Conservation (phyloP, 2,329 filamentous ascomycete species). For the Thielaviopsis musarum region DNA sequence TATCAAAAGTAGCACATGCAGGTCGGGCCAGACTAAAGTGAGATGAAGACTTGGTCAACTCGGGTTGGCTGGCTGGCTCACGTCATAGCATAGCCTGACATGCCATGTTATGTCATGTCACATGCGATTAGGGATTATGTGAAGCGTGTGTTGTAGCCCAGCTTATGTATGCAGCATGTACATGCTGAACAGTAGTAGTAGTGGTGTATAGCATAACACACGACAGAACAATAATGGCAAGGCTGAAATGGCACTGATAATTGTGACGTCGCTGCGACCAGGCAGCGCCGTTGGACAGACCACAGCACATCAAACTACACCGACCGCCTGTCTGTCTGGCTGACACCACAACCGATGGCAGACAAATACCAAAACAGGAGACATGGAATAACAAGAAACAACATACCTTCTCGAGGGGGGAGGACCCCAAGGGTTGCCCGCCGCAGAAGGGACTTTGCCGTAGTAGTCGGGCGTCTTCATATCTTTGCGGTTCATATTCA, state of each 20-base stretch:
- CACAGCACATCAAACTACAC: not conserved
- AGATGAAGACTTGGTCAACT: not conserved
- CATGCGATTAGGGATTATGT: not conserved
- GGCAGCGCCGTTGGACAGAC: not conserved
- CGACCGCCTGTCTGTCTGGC: not conserved
- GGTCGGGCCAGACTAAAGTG: not conserved
- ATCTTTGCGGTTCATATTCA: constrained; percentile 13
- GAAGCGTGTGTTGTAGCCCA: not conserved
- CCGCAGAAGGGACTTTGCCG: constrained; percentile 4
- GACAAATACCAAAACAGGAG: not conserved
- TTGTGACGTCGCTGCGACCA: not conserved
- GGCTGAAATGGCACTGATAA: not conserved
- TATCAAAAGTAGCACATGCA: not conserved
- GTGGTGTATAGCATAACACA: not conserved
- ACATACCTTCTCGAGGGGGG: constrained; percentile 10
- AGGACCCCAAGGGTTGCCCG: constrained; percentile 11
- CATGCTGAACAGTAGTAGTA: not conserved
- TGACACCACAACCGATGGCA: not conserved
- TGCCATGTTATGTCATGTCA: not conserved
- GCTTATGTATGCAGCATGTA: not conserved
- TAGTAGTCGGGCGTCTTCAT: constrained; percentile 12
- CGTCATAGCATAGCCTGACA: not conserved
- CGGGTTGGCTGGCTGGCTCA: no score
- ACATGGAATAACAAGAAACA: not conserved
- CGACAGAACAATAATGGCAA: not conserved